Evolutionary conservation across 108 stramenopile genomes (phyloP), one percentile per base, ranked within the genome.

Genomic region (Nitzschia palea): DNA sequence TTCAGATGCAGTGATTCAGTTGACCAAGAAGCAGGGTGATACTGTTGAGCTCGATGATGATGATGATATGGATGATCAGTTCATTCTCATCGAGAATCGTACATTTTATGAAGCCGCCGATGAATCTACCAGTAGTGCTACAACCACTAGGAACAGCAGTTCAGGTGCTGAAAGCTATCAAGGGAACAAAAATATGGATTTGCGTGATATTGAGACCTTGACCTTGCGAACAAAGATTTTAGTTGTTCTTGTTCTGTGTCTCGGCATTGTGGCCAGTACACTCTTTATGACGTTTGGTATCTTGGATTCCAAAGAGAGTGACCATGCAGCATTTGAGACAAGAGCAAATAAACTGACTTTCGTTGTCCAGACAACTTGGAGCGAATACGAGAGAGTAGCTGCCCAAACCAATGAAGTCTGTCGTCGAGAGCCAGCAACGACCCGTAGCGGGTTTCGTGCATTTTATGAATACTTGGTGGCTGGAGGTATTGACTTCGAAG

Each of bases 401-500:
- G 9, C 45, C 15, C 28, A 53, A 29, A 44, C 32, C 6, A 56
- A 68, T 27, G 54, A 67, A 27, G 6, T 28, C 25, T 62, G 60
- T 28, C 60, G 43, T 20, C n/a, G 42, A 62, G 43, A 44, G 25
- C 27, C 27, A 6, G 43, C 42, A 6, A 28, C 36, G 14, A 44
- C 60, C 17, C 5, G 55, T 6, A 8, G 9, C 28, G 31, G 55
- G 14, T 80, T 80, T 67, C 74, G 73, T 8, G 74, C 70, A 30
- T 20, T 71, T 25, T 62, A 80, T 37, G 74, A 75, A 23, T 80
- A 80, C 44, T 4, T 80, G 10, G 29, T 33, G n/a, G 29, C 34
- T 28, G 47, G 31, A 15, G 74, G 74, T 12, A 36, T 80, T 22
- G 65, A 67, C 14, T 75, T 80, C 40, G 64, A 80, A 43, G 58